phyloP scores from a whole-genome alignment of 2,329 filamentous ascomycete genomes.

The Clonostachys solani region DNA sequence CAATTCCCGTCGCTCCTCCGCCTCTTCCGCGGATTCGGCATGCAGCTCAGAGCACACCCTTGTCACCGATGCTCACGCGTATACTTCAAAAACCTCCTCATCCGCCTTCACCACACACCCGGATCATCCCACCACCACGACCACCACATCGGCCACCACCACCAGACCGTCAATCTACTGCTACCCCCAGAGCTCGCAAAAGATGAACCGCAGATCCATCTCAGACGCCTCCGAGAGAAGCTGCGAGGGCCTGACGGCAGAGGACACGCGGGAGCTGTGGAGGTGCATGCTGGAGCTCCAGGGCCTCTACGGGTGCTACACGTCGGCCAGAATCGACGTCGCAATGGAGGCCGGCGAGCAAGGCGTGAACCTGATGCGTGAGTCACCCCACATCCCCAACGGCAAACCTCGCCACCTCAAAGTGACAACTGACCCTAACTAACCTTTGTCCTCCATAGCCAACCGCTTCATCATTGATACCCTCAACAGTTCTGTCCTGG shows the following conservation, averaged over 20 bases:
- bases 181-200: background rate
- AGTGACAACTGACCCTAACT: background rate
- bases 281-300: slow-evolving; percentile 44
- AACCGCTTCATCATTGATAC: slow-evolving; percentile 35
- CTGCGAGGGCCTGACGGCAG: slow-evolving; percentile 22
- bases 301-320: slow-evolving; percentile 41
- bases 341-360: slow-evolving; percentile 34
- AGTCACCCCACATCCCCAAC: slow-evolving; percentile 12
- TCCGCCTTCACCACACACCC: no score
- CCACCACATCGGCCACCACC: background rate
- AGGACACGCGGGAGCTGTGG: slow-evolving; percentile 38
- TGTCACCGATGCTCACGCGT: no score
- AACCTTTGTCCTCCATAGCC: slow-evolving; percentile 15
- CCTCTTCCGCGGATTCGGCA: no score
- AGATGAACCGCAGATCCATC: slow-evolving; percentile 5
- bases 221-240: slow-evolving; percentile 16
- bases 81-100: no score
- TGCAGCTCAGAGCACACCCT: no score
- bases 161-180: background rate
- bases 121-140: no score
- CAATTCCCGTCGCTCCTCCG: no score
- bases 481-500: slow-evolving; percentile 28
- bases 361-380: slow-evolving; percentile 36
- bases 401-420: background rate
- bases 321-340: slow-evolving; percentile 41